Evolutionary conservation across 306 rosid species (phyloP).

Genomic region (Cucurbita maxima): DNA sequence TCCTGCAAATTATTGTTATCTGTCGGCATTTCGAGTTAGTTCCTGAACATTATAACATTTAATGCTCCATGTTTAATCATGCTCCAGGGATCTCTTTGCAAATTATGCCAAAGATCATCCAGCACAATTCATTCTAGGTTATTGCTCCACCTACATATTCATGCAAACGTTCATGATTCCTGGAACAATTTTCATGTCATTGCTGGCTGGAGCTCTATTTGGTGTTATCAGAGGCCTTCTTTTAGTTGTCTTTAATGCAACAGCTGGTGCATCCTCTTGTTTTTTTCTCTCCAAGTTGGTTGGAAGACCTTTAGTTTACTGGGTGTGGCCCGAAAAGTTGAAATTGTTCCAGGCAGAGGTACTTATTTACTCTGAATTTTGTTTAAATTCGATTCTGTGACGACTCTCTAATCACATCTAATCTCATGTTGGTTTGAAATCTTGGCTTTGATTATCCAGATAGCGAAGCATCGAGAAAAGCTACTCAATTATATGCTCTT

Average conservation of each 20-base stretch:
- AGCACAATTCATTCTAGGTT: slow-evolving; percentile 74
- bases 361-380: neutral
- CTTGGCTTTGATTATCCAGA: slow-evolving; percentile 24
- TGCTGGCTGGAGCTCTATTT: slow-evolving; percentile 94
- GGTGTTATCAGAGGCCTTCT: slow-evolving; percentile 72
- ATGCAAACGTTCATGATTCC: slow-evolving; percentile 99
- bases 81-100: slow-evolving; percentile 50
- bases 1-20: neutral
- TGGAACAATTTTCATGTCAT: slow-evolving; percentile 93
- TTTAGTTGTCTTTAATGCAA: slow-evolving; percentile 78
- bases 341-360: slow-evolving; percentile 95
- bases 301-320: slow-evolving; percentile 76
- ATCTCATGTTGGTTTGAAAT: neutral
- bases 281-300: slow-evolving; percentile 84
- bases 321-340: slow-evolving; percentile 91
- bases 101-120: slow-evolving; percentile 54
- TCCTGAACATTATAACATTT: neutral
- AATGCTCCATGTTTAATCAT: neutral
- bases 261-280: slow-evolving; percentile 88
- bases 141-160: slow-evolving; percentile 90
- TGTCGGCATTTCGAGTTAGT: neutral
- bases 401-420: neutral
- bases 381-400: neutral
- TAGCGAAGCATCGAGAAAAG: slow-evolving; percentile 83
- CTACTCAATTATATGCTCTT: slow-evolving; percentile 97